These are phyloP conservation scores for Micractinium conductrix DNA, from an alignment of 139 green algal species.

Conservation along the genomic window DNA sequence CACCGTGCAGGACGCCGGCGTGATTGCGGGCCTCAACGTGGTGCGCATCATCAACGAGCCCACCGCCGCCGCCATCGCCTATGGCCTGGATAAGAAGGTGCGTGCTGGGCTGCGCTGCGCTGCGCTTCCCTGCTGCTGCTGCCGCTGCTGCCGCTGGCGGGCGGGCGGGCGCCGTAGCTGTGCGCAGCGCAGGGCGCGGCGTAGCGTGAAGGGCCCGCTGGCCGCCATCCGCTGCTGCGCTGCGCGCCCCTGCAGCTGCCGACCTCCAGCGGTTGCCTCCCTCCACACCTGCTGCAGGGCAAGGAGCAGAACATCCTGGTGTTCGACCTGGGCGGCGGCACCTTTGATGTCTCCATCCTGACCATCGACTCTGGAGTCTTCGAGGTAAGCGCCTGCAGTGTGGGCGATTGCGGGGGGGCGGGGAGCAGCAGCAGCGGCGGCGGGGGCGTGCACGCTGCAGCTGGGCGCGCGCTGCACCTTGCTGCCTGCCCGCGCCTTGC, in stretches of 20 bases:
- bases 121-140: no score
- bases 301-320: conserved; percentile 97
- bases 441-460: not conserved
- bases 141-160: no score
- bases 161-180: no score
- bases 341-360: conserved; percentile 99
- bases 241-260: no score
- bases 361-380: conserved; percentile 99
- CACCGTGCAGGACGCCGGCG: conserved; percentile 50
- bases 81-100: conserved; percentile 93
- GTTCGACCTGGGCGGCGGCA: conserved; percentile 98
- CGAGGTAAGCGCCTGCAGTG: conserved; percentile 71
- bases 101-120: not conserved
- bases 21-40: conserved; percentile 90
- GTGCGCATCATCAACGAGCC: conserved; percentile 98
- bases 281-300: conserved; percentile 40
- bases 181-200: no score
- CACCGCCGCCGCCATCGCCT: conserved; percentile 96
- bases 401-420: not conserved
- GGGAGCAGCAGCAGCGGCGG: not conserved
- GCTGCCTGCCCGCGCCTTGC: not conserved
- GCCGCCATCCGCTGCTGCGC: no score
- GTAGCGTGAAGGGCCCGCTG: no score
- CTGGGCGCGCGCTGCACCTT: not conserved
- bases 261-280: not conserved